Conservation (phyloP, 768 basidiomycete species). For the Leccinellum luteum region DNA sequence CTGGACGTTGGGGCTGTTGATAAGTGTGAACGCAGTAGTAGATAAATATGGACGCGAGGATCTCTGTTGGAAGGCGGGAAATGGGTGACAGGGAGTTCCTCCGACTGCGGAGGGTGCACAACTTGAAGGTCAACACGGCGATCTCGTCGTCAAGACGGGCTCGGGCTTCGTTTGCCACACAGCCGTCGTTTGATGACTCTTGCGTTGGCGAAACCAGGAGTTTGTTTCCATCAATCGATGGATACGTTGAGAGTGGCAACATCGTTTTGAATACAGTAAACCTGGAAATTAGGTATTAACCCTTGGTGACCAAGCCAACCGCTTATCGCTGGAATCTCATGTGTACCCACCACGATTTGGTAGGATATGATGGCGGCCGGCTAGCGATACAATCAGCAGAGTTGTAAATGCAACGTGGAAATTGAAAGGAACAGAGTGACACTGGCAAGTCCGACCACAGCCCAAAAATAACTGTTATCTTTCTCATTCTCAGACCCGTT, state of each 20-base stretch:
- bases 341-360: background rate
- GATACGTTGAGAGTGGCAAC: background rate
- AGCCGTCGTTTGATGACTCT: background rate
- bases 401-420: background rate
- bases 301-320: background rate
- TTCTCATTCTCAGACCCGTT: too few species aligned
- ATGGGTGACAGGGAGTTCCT: constrained; percentile 17
- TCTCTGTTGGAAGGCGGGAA: constrained; percentile 21
- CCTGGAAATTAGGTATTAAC: background rate
- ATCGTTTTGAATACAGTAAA: background rate
- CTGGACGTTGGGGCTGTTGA: background rate
- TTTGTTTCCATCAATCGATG: background rate
- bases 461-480: too few species aligned
- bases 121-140: constrained; percentile 6
- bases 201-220: background rate
- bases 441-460: too few species aligned
- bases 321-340: background rate
- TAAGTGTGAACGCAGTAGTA: constrained; percentile 3
- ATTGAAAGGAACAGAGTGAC: too few species aligned
- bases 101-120: constrained; percentile 16
- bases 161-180: background rate
- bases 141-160: constrained; percentile 21
- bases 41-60: constrained; percentile 23
- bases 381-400: background rate
- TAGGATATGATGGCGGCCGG: background rate